phyloP scores from a whole-genome alignment of 2,329 filamentous ascomycete species.

The Metarhizium brunneum region DNA sequence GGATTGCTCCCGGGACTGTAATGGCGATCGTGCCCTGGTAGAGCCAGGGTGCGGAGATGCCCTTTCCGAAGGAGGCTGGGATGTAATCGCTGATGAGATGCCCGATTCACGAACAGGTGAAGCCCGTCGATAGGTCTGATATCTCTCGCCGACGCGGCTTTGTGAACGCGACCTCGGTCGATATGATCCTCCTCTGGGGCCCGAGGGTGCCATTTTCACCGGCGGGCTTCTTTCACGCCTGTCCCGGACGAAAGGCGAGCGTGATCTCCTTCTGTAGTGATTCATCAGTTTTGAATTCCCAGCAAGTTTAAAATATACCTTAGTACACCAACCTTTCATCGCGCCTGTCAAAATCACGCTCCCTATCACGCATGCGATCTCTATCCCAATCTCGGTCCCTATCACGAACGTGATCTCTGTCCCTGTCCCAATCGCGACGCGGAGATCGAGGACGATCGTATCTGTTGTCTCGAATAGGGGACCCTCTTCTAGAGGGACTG shows the following conservation, averaged over 20 bases:
- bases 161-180: constrained; percentile 44
- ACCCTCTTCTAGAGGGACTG: constrained; percentile 27
- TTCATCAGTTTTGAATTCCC: constrained; percentile 10
- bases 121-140: constrained; percentile 34
- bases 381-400: constrained; percentile 21
- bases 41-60: constrained; percentile 44
- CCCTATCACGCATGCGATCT: constrained; percentile 19
- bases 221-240: constrained; percentile 26
- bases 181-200: constrained; percentile 33
- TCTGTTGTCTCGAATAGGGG: constrained; percentile 25
- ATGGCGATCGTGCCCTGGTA: constrained; percentile 36
- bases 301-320: not conserved
- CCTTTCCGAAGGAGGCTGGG: constrained; percentile 39
- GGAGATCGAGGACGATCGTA: constrained; percentile 30
- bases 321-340: constrained; percentile 26
- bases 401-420: constrained; percentile 22
- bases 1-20: constrained; percentile 32
- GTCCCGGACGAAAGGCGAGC: constrained; percentile 43
- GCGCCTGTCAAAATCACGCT: constrained; percentile 28
- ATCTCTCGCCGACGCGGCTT: constrained; percentile 36
- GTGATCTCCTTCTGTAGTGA: constrained; percentile 39
- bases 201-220: constrained; percentile 17
- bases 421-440: constrained; percentile 25
- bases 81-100: constrained; percentile 40
- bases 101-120: constrained; percentile 40